phyloP scores from a whole-genome alignment of 305 asterid species.

The Nicotiana rustica region DNA sequence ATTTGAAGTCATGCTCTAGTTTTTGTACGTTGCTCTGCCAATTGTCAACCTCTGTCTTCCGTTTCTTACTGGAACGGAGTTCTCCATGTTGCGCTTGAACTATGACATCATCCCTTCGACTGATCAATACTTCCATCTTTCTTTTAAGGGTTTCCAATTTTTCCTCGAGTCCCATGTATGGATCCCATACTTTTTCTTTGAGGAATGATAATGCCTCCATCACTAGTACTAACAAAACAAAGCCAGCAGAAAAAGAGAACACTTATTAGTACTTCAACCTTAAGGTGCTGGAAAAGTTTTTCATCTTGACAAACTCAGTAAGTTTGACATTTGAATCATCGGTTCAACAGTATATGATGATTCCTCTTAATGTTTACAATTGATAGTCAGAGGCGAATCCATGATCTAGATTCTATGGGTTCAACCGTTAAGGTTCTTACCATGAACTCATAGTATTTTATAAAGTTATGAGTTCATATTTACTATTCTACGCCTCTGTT shows the following conservation, averaged over 20 bases:
- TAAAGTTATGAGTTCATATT: no score
- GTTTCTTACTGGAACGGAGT: background rate
- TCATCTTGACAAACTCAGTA: no score
- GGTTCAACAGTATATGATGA: background rate
- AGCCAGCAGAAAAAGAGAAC: background rate
- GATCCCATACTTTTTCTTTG: conserved; percentile 13
- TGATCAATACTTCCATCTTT: background rate
- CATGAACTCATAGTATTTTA: no score
- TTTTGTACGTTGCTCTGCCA: conserved; percentile 8
- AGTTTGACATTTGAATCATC: no score
- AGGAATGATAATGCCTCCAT: conserved; percentile 18
- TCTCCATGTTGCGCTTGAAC: background rate
- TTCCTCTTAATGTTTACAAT: background rate
- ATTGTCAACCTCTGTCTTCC: conserved; percentile 33
- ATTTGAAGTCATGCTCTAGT: background rate
- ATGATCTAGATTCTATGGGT: no score
- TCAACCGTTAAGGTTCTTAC: no score
- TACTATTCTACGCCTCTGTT: no score
- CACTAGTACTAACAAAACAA: background rate
- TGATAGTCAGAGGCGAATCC: no score
- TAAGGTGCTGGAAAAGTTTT: background rate
- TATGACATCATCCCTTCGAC: conserved; percentile 5
- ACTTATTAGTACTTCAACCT: background rate
- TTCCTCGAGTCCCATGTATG: background rate
- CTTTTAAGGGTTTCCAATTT: conserved; percentile 22